Evolutionary conservation across 1,139 yeast species (phyloP).

Genomic region (Spencermartinsiella ligniputridi): DNA sequence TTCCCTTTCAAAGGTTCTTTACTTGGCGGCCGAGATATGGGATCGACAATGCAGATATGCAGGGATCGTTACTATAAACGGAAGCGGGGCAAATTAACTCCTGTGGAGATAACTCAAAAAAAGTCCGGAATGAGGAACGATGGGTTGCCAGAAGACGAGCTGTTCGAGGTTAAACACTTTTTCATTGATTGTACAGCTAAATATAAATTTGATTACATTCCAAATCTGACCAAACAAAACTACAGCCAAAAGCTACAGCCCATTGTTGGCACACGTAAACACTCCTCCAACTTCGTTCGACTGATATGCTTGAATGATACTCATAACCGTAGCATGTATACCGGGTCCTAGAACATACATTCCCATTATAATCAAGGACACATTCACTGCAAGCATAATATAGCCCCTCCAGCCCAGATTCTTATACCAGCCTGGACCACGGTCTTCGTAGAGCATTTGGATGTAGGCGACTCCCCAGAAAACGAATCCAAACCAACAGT

Average conservation of each 20-base stretch:
- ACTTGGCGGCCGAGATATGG: too few species aligned
- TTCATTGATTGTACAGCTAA: too few species aligned
- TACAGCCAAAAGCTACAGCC: constrained; percentile 17
- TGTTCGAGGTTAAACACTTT: too few species aligned
- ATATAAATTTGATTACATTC: too few species aligned
- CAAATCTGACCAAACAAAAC: too few species aligned
- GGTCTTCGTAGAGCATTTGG: constrained; percentile 29
- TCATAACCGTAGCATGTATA: constrained; percentile 49
- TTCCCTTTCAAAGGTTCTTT: too few species aligned
- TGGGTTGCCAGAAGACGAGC: too few species aligned
- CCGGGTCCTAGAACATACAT: constrained; percentile 58
- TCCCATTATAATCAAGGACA: constrained; percentile 43
- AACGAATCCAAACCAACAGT: constrained; percentile 62
- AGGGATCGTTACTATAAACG: too few species aligned
- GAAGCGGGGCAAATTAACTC: too few species aligned
- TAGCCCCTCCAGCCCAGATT: constrained; percentile 24
- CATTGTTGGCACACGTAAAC: constrained; percentile 48
- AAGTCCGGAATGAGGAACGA: too few species aligned
- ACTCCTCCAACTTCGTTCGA: constrained; percentile 47
- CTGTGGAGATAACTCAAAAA: too few species aligned
- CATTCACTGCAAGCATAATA: constrained; percentile 33
- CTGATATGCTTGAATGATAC: constrained; percentile 47
- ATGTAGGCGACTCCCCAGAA: constrained; percentile 64
- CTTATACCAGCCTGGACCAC: constrained; percentile 30
- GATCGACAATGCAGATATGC: too few species aligned